Evolutionary conservation across 192 early-diverging fungal genomes (phyloP).

Genomic region (Paraglomus brasilianum): DNA sequence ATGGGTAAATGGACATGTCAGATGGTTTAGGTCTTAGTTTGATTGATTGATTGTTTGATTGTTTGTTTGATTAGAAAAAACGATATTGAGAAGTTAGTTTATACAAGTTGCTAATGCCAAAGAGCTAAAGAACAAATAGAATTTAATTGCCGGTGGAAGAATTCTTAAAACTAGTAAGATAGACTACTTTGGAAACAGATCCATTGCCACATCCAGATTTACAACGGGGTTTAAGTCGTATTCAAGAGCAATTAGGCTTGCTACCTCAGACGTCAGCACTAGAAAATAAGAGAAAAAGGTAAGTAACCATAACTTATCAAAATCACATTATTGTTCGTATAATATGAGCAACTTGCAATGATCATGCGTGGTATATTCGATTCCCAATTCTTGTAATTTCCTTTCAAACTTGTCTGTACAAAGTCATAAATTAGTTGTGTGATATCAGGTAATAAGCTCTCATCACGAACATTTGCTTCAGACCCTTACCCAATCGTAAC

Average conservation of each 20-base stretch:
- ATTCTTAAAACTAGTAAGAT: background rate
- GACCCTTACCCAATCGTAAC: slow-evolving; percentile 57
- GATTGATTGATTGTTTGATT: too few species aligned
- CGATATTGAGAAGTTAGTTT: background rate
- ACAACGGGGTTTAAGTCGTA: slow-evolving; percentile 82
- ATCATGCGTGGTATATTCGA: slow-evolving; percentile 66
- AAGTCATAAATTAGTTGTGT: background rate
- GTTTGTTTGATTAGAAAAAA: background rate
- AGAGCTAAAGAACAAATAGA: slow-evolving; percentile 4
- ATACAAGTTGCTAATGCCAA: background rate
- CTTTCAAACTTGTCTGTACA: slow-evolving; percentile 43
- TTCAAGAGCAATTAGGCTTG: slow-evolving; percentile 83
- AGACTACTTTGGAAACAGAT: slow-evolving; percentile 57
- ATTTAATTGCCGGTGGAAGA: background rate
- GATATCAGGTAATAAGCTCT: slow-evolving; percentile 59
- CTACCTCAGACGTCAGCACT: slow-evolving; percentile 83
- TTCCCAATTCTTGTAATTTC: slow-evolving; percentile 76
- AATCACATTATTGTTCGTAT: background rate
- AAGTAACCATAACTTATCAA: background rate
- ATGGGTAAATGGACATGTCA: slow-evolving; percentile 71
- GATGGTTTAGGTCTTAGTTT: slow-evolving; percentile 56
- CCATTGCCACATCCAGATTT: slow-evolving; percentile 49
- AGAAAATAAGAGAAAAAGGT: background rate
- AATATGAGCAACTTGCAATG: slow-evolving; percentile 12
- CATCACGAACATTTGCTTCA: slow-evolving; percentile 40